These are phyloP conservation scores for Vanrija pseudolonga DNA, from an alignment of 1,284 basidiomycete species.

Conservation along the genomic window DNA sequence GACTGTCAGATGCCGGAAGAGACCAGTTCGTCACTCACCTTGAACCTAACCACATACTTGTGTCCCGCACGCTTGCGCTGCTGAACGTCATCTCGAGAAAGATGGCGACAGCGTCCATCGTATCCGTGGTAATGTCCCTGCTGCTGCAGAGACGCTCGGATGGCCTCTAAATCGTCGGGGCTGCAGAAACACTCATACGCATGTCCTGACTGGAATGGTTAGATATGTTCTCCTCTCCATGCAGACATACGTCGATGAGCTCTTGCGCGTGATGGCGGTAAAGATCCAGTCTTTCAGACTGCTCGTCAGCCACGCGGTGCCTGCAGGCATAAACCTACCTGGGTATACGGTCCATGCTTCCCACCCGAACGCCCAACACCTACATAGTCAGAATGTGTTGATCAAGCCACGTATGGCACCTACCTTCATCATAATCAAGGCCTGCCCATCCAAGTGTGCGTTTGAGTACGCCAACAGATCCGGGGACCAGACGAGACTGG, in stretches of 20 bases:
- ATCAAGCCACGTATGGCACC: too few species aligned
- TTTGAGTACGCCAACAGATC: conserved; percentile 73
- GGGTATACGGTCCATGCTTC: conserved; percentile 73
- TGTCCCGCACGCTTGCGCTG: conserved; percentile 70
- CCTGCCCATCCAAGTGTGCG: conserved; percentile 92
- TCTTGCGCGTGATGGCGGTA: conserved; percentile 71
- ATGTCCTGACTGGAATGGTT: conserved; percentile 62
- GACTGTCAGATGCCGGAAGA: not conserved
- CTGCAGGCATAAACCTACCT: conserved; percentile 54
- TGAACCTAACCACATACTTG: conserved; percentile 77
- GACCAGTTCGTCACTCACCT: conserved; percentile 55
- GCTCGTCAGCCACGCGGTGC: conserved; percentile 6
- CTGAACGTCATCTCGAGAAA: conserved; percentile 78
- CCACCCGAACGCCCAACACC: conserved; percentile 50
- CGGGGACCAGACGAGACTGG: conserved; percentile 73
- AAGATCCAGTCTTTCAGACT: conserved; percentile 84
- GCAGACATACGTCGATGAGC: conserved; percentile 65
- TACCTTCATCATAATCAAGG: conserved; percentile 85
- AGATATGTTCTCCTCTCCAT: not conserved
- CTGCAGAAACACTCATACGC: conserved; percentile 96
- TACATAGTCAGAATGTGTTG: conserved; percentile 10
- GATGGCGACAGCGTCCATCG: conserved; percentile 76
- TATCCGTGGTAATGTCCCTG: conserved; percentile 72
- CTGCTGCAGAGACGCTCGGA: conserved; percentile 64
- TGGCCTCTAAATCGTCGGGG: conserved; percentile 61